phyloP scores from a whole-genome alignment of 2,329 filamentous ascomycete species.

The Cercospora janseana region DNA sequence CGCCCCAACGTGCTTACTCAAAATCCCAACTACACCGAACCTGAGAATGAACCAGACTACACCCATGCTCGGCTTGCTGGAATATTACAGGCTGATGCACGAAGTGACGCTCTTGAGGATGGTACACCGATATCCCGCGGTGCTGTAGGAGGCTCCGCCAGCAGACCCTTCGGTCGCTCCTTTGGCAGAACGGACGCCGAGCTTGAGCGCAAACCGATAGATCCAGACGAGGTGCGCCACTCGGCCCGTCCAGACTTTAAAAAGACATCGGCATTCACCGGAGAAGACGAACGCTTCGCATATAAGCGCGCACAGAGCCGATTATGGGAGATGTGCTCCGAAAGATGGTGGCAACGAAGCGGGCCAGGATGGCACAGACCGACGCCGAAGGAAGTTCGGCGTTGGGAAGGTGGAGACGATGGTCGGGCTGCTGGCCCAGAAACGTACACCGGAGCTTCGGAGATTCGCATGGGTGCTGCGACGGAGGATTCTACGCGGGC shows the following conservation, averaged over 20 bases:
- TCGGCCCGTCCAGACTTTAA: constrained; percentile 58
- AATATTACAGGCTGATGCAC: constrained; percentile 44
- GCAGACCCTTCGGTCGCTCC: constrained; percentile 39
- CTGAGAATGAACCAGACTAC: constrained; percentile 37
- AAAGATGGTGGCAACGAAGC: constrained; percentile 65
- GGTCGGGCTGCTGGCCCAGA: constrained; percentile 14
- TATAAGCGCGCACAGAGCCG: constrained; percentile 73
- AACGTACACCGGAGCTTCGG: constrained; percentile 11
- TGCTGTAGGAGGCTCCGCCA: constrained; percentile 23
- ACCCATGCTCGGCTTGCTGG: constrained; percentile 39
- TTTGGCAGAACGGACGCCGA: constrained; percentile 37
- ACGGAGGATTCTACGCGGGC: constrained; percentile 34
- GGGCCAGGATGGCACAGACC: constrained; percentile 67
- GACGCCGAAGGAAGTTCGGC: constrained; percentile 59
- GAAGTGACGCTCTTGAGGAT: constrained; percentile 50
- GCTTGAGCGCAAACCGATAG: constrained; percentile 37
- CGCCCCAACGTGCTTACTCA: constrained; percentile 74
- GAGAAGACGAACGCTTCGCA: constrained; percentile 78
- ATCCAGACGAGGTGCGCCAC: constrained; percentile 35
- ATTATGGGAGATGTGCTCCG: constrained; percentile 79
- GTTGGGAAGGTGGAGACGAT: constrained; percentile 58
- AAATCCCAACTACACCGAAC: constrained; percentile 39
- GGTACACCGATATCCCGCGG: constrained; percentile 21
- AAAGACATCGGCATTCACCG: constrained; percentile 67
- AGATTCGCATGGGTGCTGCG: constrained; percentile 26